Conservation (phyloP, 768 basidiomycete species). For the Mycena galericulata region DNA sequence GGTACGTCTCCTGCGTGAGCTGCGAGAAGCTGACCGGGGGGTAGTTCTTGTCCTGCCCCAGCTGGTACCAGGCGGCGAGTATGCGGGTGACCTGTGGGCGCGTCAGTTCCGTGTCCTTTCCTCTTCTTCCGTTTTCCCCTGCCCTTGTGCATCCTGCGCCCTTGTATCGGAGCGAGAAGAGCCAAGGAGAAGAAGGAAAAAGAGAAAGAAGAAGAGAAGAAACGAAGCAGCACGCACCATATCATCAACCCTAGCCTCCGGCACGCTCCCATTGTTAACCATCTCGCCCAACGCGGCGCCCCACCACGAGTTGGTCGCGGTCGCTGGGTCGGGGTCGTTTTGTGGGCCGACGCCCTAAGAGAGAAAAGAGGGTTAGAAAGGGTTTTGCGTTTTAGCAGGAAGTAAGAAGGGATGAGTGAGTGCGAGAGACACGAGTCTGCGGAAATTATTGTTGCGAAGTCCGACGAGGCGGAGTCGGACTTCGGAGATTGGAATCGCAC, state of each 20-base stretch:
- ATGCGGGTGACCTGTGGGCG: conserved; percentile 55
- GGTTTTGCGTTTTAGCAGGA: too few relatives aligned
- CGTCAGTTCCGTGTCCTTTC: too few relatives aligned
- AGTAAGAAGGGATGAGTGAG: too few relatives aligned
- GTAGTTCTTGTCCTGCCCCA: conserved; percentile 39
- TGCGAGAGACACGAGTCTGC: too few relatives aligned
- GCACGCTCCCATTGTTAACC: conserved; percentile 63
- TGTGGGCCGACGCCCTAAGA: conserved; percentile 27
- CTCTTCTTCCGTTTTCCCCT: too few relatives aligned
- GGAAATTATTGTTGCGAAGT: too few relatives aligned
- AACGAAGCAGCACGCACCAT: conserved; percentile 50
- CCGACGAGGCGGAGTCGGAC: too few relatives aligned
- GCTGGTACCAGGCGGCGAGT: conserved; percentile 55
- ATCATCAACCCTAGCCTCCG: conserved; percentile 60
- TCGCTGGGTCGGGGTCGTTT: conserved; percentile 31
- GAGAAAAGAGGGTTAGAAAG: too few relatives aligned
- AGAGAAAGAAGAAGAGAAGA: background rate
- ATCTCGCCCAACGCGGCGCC: conserved; percentile 46
- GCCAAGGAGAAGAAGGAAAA: too few relatives aligned
- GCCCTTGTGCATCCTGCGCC: too few relatives aligned
- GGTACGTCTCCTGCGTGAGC: conserved; percentile 28
- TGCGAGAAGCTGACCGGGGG: conserved; percentile 32
- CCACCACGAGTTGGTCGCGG: conserved; percentile 37
- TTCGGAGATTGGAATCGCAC: too few relatives aligned
- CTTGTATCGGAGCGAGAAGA: too few relatives aligned